Base-by-base conservation (phyloP, 148 eudicot genomes). In the Bassia scoparia region DNA sequence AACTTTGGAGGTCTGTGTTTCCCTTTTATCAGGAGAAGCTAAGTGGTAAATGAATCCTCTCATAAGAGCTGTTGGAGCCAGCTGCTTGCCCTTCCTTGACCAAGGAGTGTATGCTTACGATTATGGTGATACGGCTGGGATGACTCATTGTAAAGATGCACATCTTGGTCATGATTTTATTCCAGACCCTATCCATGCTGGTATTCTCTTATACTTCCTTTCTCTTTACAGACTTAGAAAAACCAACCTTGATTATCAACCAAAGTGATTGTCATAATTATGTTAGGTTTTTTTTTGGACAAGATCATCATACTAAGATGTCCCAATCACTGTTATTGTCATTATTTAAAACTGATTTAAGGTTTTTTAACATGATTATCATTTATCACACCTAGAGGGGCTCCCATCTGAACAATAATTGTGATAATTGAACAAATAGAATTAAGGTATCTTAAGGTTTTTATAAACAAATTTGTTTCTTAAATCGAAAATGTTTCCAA, bases 71-170 rank as follows among this genome's bases (percentile, higher is more conserved):
- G 97, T 94, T 54, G 97, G n/a, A 94, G 74, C 98, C 98, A 70
- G 60, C 89, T 3, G 98, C 98, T 24, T 94, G 98, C 70, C 98
- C 98, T 67, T 88, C 97, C 0, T 83, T 94, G 75, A 94, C 98
- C 2, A 91, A 86, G 98, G 98, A 12, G 81, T 87, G n/a, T 94
- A 86, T 81, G 90, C 97, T 30, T 94, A 94, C 79, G 98, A 94
- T 70, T 94, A 81, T 74, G 98, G 97, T 38, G 98, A 94, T 77
- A 94, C 97, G 6, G 98, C 98, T 14, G 97, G 97, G 61, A 50
- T 94, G 90, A 94, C 98, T 33, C 98, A 0, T 70, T 94, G 71
- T 94, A 90, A 94, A 94, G 89, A 94, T 94, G 98, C 98, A 94
- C 68, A 94, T 2, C 96, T 94, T 69, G 98, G 98, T 53, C 98